Percentiles rank a stretch among this genome's conserved stretches.
phyloP scores from a whole-genome alignment of 73 alveolate species.

The Tetrahymena thermophila region DNA sequence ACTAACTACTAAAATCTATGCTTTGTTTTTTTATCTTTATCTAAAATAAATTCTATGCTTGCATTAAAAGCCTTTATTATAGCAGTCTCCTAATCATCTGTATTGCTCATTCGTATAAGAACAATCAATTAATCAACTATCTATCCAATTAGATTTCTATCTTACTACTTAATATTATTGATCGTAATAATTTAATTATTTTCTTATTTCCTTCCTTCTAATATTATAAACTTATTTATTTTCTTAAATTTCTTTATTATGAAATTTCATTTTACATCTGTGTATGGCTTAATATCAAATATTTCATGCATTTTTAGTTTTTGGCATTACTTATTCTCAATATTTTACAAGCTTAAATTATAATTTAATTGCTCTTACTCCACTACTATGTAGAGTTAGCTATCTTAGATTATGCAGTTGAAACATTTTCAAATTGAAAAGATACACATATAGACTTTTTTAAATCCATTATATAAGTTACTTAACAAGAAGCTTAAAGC shows the following conservation, averaged over 20 bases:
- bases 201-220: neutral
- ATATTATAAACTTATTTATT: neutral
- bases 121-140: neutral
- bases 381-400: neutral
- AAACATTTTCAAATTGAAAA: too few species aligned
- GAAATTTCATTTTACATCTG: neutral
- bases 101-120: neutral
- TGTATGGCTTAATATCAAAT: neutral
- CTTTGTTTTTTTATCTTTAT: neutral
- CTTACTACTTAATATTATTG: neutral
- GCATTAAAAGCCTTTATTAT: neutral
- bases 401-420: neutral
- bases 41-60: neutral
- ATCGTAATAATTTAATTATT: neutral
- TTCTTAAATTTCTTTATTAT: neutral
- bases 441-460: too few species aligned
- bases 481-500: too few species aligned
- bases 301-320: neutral
- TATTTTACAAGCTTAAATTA: neutral
- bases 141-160: neutral
- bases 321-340: neutral
- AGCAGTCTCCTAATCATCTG: neutral
- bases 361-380: neutral
- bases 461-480: too few species aligned
- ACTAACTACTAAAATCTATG: constrained; percentile 1